These are phyloP conservation scores for Aspergillus calidoustus DNA, from an alignment of 2,329 filamentous ascomycete genomes.

Conservation along the genomic window DNA sequence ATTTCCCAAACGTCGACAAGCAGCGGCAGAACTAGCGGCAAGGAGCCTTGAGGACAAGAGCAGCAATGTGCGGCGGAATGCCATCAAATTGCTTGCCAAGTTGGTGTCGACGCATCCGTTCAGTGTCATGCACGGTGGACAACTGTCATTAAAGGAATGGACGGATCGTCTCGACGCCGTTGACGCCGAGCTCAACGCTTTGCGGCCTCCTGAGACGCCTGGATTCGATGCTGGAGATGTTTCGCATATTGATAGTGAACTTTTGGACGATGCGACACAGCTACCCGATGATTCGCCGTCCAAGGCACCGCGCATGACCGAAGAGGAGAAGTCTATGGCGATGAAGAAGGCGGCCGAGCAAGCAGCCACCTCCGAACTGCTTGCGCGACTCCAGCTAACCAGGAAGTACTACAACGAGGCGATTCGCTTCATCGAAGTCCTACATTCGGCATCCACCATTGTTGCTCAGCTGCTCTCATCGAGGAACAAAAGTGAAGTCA, in stretches of 20 bases:
- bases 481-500: conserved; percentile 97
- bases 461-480: conserved; percentile 89
- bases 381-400: conserved; percentile 85
- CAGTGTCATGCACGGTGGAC: conserved; percentile 84
- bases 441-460: conserved; percentile 78
- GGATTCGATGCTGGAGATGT: conserved; percentile 71
- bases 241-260: conserved; percentile 74
- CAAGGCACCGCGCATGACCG: conserved; percentile 71
- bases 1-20: conserved; percentile 88
- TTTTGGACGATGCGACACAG: conserved; percentile 89
- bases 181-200: conserved; percentile 76
- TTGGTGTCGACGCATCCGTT: conserved; percentile 95
- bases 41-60: conserved; percentile 96
- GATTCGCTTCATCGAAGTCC: conserved; percentile 87
- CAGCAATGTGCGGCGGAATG: conserved; percentile 93
- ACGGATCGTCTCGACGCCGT: conserved; percentile 78
- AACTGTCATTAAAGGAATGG: conserved; percentile 86
- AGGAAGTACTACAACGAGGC: conserved; percentile 93
- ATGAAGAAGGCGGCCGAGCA: conserved; percentile 83
- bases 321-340: conserved; percentile 75
- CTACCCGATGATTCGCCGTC: conserved; percentile 68
- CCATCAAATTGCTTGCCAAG: conserved; percentile 86
- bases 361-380: conserved; percentile 83
- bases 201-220: conserved; percentile 75
- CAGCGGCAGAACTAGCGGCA: conserved; percentile 82